phyloP scores from a whole-genome alignment of 2,329 filamentous ascomycete species.

The Blumeria graminis region DNA sequence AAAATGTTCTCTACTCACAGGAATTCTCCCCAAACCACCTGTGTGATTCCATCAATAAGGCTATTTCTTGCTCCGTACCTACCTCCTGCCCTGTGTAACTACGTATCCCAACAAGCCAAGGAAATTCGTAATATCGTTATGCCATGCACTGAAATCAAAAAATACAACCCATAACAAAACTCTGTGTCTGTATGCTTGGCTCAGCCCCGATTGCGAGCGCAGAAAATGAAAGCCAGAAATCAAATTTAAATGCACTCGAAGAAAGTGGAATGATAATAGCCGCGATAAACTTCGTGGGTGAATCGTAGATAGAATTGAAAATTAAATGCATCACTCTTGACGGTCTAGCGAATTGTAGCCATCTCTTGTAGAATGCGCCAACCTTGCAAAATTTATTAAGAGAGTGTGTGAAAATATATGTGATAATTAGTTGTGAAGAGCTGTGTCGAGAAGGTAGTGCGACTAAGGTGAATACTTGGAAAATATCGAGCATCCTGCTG shows the following conservation, averaged over 20 bases:
- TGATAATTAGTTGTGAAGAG: not conserved
- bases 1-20: too few species aligned
- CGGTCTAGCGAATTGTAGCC: not conserved
- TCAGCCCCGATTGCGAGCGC: not conserved
- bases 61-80: too few species aligned
- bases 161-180: conserved; percentile 1
- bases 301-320: not conserved
- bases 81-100: not conserved
- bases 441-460: not conserved
- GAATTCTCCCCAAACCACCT: too few species aligned
- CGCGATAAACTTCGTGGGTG: not conserved
- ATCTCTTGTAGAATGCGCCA: not conserved
- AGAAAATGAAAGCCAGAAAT: not conserved
- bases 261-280: not conserved
- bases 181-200: conserved; percentile 1
- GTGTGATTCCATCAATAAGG: too few species aligned
- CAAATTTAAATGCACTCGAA: not conserved
- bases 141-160: conserved; percentile 1
- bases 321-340: not conserved
- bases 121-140: conserved; percentile 2
- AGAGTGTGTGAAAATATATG: not conserved
- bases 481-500: not conserved
- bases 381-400: not conserved
- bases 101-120: not conserved
- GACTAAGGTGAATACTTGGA: not conserved